Evolutionary conservation across 2,329 filamentous ascomycete genomes (phyloP).

Genomic region (Aspergillus pseudoglaucus): DNA sequence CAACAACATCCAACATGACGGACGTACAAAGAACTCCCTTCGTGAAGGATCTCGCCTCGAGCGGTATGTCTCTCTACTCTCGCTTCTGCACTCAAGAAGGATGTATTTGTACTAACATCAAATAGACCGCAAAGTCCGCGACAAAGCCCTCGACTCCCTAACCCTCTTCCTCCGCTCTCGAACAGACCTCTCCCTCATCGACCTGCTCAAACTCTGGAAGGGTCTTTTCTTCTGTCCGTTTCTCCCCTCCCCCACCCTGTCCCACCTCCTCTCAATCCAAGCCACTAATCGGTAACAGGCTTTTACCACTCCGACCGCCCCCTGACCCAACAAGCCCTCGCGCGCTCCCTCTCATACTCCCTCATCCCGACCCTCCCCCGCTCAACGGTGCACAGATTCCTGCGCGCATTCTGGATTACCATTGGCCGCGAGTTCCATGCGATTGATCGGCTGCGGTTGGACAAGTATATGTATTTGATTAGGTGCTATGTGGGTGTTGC

Average conservation of each 20-base stretch:
- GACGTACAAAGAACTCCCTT: conserved; percentile 57
- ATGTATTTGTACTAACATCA: too few relatives aligned
- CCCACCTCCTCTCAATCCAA: neutral
- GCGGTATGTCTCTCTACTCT: too few relatives aligned
- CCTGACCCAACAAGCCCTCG: conserved; percentile 77
- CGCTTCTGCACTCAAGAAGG: too few relatives aligned
- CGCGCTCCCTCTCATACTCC: conserved; percentile 62
- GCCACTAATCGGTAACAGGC: conserved; percentile 37
- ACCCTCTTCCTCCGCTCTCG: conserved; percentile 67
- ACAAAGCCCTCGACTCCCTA: conserved; percentile 69
- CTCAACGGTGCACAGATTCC: conserved; percentile 40
- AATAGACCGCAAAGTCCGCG: conserved; percentile 73
- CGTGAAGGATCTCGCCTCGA: conserved; percentile 76
- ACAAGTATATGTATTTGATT: conserved; percentile 87
- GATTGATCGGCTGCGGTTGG: conserved; percentile 71
- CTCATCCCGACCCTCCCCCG: conserved; percentile 57
- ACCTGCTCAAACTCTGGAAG: conserved; percentile 87
- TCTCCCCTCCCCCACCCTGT: neutral
- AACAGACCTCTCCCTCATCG: conserved; percentile 56
- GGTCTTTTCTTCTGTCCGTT: conserved; percentile 70
- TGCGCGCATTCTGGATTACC: conserved; percentile 65
- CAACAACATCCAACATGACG: conserved; percentile 17
- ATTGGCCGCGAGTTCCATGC: conserved; percentile 62
- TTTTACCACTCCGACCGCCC: conserved; percentile 92
- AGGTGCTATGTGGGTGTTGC: conserved; percentile 70